Percentiles rank a stretch among this genome's conserved stretches.
These are phyloP conservation scores for Onygenales sp. DNA, from an alignment of 2,329 filamentous ascomycete genomes.

Conservation along the genomic window DNA sequence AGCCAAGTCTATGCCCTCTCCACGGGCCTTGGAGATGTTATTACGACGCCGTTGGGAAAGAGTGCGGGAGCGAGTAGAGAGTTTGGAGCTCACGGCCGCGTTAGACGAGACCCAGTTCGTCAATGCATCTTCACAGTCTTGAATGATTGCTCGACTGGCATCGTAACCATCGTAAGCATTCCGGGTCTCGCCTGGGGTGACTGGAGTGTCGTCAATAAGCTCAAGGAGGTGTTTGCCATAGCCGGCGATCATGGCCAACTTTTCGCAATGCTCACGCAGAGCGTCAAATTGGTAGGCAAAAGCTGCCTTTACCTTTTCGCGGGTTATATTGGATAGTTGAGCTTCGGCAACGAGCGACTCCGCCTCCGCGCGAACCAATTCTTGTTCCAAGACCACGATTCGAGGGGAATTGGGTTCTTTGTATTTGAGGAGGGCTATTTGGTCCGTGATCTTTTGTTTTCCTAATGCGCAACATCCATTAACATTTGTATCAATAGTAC, in stretches of 20 bases:
- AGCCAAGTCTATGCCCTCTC: constrained; percentile 71
- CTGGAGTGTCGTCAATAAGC: constrained; percentile 89
- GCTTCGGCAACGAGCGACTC: constrained; percentile 98
- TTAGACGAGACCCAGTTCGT: constrained; percentile 95
- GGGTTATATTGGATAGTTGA: constrained; percentile 97
- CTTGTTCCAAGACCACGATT: constrained; percentile 96
- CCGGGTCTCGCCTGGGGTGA: constrained; percentile 93
- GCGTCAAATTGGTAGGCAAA: constrained; percentile 98
- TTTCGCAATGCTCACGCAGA: constrained; percentile 93
- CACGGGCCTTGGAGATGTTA: constrained; percentile 55
- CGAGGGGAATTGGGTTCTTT: constrained; percentile 98
- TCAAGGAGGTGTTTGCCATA: constrained; percentile 98
- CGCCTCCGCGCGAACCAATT: constrained; percentile 94
- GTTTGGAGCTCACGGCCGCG: constrained; percentile 75
- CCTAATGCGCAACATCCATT: constrained; percentile 41
- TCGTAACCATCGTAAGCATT: constrained; percentile 96
- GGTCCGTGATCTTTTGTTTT: constrained; percentile 98
- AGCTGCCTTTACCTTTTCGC: constrained; percentile 97
- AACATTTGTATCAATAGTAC: constrained; percentile 1
- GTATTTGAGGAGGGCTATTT: constrained; percentile 98
- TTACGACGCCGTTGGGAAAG: constrained; percentile 76
- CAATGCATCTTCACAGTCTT: constrained; percentile 94
- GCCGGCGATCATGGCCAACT: constrained; percentile 93
- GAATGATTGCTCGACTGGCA: constrained; percentile 95
- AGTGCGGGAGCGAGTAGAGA: constrained; percentile 78